phyloP scores from a whole-genome alignment of 2,329 filamentous ascomycete species.

The Monilinia aucupariae region DNA sequence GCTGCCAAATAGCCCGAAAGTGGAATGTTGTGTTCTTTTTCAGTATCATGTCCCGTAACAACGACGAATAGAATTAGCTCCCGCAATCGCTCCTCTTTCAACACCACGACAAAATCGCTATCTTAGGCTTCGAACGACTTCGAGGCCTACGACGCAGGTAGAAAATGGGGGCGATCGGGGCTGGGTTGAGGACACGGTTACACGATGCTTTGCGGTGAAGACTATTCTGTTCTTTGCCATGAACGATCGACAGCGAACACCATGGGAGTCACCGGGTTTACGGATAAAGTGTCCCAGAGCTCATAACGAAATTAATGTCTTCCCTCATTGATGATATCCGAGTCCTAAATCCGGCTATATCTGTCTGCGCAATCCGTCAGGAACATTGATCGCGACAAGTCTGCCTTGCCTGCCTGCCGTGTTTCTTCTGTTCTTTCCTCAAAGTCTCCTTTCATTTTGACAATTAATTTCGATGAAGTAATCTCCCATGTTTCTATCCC shows the following conservation, averaged over 20 bases:
- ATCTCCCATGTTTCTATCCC: background rate
- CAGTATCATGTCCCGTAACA: background rate
- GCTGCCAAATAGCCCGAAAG: conserved; percentile 10
- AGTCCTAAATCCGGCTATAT: conserved; percentile 1
- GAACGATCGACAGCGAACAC: conserved; percentile 11
- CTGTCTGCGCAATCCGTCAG: background rate
- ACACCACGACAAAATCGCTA: background rate
- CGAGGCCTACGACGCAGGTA: background rate
- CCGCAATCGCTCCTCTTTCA: background rate
- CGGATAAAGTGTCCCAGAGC: background rate
- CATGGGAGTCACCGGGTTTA: conserved; percentile 4
- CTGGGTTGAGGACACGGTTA: conserved; percentile 4
- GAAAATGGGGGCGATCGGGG: conserved; percentile 9
- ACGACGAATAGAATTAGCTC: background rate
- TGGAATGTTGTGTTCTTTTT: conserved; percentile 2
- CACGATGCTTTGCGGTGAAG: conserved; percentile 15
- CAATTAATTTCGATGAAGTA: background rate
- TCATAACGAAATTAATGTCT: conserved; percentile 2
- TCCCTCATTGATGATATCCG: background rate
- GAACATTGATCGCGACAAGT: background rate
- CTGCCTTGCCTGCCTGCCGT: background rate
- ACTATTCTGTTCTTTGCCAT: background rate
- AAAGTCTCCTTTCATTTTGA: background rate
- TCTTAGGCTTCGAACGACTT: conserved; percentile 9
- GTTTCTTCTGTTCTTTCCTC: no score